Conservation (phyloP, 2,329 filamentous ascomycete species). For the Trichophaea hybrida region DNA sequence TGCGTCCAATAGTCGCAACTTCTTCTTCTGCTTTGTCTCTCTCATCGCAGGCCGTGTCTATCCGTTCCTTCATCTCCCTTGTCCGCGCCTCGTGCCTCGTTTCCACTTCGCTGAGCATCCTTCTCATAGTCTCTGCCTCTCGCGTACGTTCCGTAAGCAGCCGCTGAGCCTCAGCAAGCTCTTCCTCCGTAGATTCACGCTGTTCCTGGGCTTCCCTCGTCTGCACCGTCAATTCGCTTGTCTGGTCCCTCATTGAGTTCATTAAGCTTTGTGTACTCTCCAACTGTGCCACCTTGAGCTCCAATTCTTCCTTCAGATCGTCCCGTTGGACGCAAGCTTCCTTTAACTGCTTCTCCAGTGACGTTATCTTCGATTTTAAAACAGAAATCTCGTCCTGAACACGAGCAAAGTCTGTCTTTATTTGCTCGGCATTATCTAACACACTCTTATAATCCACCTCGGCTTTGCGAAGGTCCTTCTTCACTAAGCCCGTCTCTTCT, state of each 20-base stretch:
- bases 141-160: slow-evolving; percentile 75
- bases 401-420: slow-evolving; percentile 52
- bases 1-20: slow-evolving; percentile 59
- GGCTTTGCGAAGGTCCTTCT: slow-evolving; percentile 61
- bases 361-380: slow-evolving; percentile 46
- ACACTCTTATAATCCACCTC: slow-evolving; percentile 70
- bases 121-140: slow-evolving; percentile 88
- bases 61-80: slow-evolving; percentile 72
- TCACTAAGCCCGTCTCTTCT: slow-evolving; percentile 58
- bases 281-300: slow-evolving; percentile 75
- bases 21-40: slow-evolving; percentile 87
- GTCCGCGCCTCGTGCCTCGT: slow-evolving; percentile 66
- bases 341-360: slow-evolving; percentile 59
- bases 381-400: slow-evolving; percentile 59
- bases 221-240: slow-evolving; percentile 72
- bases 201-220: slow-evolving; percentile 76
- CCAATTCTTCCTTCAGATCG: slow-evolving; percentile 59
- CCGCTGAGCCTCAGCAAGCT: slow-evolving; percentile 74
- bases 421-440: slow-evolving; percentile 56
- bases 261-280: slow-evolving; percentile 71
- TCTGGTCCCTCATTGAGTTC: slow-evolving; percentile 85
- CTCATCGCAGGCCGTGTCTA: slow-evolving; percentile 87
- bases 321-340: slow-evolving; percentile 54
- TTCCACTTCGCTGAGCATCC: slow-evolving; percentile 74
- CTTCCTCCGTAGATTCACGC: slow-evolving; percentile 78